Base-by-base conservation (phyloP, 2,329 filamentous ascomycete genomes). In the Pseudogymnoascus sp. region DNA sequence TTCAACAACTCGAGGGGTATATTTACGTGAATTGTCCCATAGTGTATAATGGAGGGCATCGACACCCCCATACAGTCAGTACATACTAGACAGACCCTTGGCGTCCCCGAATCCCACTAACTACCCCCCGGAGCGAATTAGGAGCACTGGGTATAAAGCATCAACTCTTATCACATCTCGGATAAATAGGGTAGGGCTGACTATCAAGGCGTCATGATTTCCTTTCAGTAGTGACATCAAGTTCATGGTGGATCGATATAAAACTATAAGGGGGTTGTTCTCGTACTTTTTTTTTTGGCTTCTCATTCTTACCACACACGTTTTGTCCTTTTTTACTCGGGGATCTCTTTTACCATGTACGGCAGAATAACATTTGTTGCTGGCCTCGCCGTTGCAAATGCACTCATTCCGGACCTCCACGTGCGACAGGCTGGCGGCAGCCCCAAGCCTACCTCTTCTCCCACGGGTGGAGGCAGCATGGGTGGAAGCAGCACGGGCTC, bases 291-390 rank as follows among this genome's bases (percentile, higher is more conserved):
- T 34, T 57, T 57, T 57, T 21, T 34, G 51, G 51, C 4, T 14
- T 36, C 28, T 34, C 10, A 57, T 57, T 2, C 10, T 34, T 57
- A 34, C 25, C 48, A 57, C 28, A 19, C 16, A 10, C 4, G 28
- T 8, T 57, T 34, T 57, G n/a, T 34, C 5, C 25, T 57, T 34
- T 36, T 57, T 57, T 4, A 57, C 25, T 36, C n/a, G 16, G 51
- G 51, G 51, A 36, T 57, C n/a, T 57, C 51, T 34, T 57, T 57
- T 16, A 57, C 11, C 3, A 57, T 57, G 51, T 57, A 57, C 51
- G 51, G 51, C 51, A 57, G n/a, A 57, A 36, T 57, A 34, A 57
- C 51, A 57, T 36, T 57, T 57, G 16, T 36, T 57, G 51, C 28
- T 25, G 28, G 51, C 25, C 51, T 57, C 28, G 51, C 51, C 51